These are phyloP conservation scores for Moesziomyces antarcticus DNA, from an alignment of 1,284 basidiomycete species.

Conservation along the genomic window DNA sequence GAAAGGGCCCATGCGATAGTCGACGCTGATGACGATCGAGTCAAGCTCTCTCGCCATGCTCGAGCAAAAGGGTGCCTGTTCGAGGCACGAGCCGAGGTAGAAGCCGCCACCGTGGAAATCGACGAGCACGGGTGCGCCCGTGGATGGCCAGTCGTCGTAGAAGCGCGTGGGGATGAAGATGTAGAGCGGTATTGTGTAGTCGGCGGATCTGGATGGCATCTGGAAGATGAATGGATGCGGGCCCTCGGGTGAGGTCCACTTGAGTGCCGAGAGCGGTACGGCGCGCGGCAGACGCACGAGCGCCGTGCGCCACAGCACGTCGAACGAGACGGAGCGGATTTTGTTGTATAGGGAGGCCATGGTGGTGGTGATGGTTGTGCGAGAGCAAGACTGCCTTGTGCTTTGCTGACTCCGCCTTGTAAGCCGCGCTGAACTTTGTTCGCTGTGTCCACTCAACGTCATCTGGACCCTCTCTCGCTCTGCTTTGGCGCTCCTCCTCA, in stretches of 20 bases:
- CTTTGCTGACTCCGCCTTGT: no score
- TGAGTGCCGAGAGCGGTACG: constrained; percentile 37
- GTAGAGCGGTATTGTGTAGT: constrained; percentile 50
- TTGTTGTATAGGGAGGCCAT: constrained; percentile 42
- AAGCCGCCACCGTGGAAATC: constrained; percentile 62
- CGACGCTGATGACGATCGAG: constrained; percentile 50
- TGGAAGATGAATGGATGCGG: constrained; percentile 50
- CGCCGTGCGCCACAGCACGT: constrained; percentile 45
- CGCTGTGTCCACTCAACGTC: background rate
- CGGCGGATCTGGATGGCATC: constrained; percentile 33
- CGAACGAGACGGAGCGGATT: constrained; percentile 38
- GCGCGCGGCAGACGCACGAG: constrained; percentile 44
- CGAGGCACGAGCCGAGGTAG: constrained; percentile 51
- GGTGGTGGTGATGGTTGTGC: background rate
- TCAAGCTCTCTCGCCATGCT: constrained; percentile 37
- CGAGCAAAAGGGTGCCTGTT: constrained; percentile 55
- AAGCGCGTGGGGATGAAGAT: constrained; percentile 43
- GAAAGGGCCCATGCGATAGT: constrained; percentile 63
- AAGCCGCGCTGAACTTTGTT: no score
- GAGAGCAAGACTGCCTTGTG: no score
- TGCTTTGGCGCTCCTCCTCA: background rate
- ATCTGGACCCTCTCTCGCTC: background rate
- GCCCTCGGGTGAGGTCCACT: constrained; percentile 48
- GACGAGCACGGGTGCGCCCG: constrained; percentile 41
- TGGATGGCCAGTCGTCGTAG: constrained; percentile 14